Evolutionary conservation across 192 early-diverging fungal species (phyloP).

Genomic region (Podila verticillata): DNA sequence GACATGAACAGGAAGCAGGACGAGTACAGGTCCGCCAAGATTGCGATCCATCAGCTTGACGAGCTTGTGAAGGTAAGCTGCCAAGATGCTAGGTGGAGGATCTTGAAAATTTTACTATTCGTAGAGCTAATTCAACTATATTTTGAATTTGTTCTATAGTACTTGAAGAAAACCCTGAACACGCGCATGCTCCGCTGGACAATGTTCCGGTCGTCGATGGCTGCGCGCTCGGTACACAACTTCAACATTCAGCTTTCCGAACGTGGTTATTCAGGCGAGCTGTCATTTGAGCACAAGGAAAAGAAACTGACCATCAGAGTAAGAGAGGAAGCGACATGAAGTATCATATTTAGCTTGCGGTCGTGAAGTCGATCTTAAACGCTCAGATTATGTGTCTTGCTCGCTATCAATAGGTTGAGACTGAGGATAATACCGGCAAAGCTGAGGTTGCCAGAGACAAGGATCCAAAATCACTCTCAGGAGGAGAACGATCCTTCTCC

Average conservation of each 20-base stretch:
- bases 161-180: conserved; percentile 64
- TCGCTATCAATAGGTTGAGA: conserved; percentile 19
- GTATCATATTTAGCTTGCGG: background rate
- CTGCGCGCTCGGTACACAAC: conserved; percentile 73
- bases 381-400: background rate
- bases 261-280: conserved; percentile 84
- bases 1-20: conserved; percentile 59
- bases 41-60: conserved; percentile 58
- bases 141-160: conserved; percentile 10
- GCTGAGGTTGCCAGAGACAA: conserved; percentile 66
- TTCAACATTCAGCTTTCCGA: conserved; percentile 79
- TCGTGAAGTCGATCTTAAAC: background rate
- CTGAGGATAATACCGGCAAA: conserved; percentile 50
- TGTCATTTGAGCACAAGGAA: conserved; percentile 79
- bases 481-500: conserved; percentile 97
- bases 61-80: conserved; percentile 57
- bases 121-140: too few species aligned
- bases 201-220: conserved; percentile 78
- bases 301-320: conserved; percentile 73
- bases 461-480: conserved; percentile 92
- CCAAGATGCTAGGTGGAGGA: background rate
- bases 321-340: background rate
- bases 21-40: conserved; percentile 65
- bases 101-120: background rate
- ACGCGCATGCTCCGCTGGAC: conserved; percentile 71